phyloP scores from a whole-genome alignment of 2,329 filamentous ascomycete genomes.

The Sodiomyces alkalinus region DNA sequence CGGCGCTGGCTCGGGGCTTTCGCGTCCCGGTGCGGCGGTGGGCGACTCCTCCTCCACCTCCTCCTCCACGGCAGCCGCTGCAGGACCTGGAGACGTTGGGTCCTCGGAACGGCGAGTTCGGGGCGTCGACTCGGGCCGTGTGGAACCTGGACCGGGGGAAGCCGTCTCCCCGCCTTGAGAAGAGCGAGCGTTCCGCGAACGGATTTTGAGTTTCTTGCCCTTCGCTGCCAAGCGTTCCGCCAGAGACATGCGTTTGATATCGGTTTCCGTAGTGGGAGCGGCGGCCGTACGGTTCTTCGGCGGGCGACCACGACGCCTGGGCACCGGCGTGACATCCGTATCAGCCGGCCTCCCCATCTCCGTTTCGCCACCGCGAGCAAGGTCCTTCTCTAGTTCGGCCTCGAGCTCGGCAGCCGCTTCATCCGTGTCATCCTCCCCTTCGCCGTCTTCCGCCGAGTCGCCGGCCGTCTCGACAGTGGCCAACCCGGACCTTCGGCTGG shows the following conservation, averaged over 20 bases:
- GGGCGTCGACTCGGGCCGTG: no score
- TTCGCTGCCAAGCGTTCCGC: constrained; percentile 38
- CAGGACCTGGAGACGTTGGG: no score
- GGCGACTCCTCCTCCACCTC: no score
- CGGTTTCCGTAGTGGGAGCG: neutral
- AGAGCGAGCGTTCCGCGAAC: no score
- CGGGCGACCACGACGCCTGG: constrained; percentile 4
- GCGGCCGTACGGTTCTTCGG: constrained; percentile 4
- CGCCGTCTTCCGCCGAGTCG: constrained; percentile 4
- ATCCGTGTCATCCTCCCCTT: constrained; percentile 8
- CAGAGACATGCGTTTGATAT: constrained; percentile 28
- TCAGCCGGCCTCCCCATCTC: neutral
- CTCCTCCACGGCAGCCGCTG: no score
- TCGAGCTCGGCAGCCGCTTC: constrained; percentile 17
- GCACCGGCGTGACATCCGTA: no score
- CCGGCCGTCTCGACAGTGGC: constrained; percentile 3
- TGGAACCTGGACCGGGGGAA: no score
- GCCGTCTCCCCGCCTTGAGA: no score
- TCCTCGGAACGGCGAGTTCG: no score
- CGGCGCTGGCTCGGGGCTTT: no score
- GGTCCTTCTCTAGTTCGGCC: constrained; percentile 17
- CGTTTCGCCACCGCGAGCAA: constrained; percentile 11
- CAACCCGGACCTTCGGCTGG: constrained; percentile 7
- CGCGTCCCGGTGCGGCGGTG: no score
- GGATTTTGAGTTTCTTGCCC: constrained; percentile 39